Evolutionary conservation across 306 rosid genomes (phyloP).

Genomic region (Trifolium dubium): DNA sequence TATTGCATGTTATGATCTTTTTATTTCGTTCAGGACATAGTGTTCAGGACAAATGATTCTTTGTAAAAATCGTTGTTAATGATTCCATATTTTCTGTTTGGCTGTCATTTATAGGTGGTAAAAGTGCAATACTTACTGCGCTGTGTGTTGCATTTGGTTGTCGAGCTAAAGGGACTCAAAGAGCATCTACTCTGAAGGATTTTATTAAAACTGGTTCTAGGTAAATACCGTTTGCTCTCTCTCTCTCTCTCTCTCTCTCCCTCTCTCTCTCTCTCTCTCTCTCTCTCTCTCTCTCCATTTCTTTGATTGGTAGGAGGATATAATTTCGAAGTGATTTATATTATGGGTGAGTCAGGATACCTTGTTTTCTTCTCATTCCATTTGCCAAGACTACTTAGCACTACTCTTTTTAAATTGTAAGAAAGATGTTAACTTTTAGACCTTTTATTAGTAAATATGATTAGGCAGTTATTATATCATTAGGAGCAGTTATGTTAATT

Average conservation of each 20-base stretch:
- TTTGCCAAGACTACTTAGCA: not conserved
- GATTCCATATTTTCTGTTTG: constrained; percentile 20
- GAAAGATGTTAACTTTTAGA: not conserved
- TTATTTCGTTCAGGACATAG: not conserved
- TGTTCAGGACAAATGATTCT: not conserved
- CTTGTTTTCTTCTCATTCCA: not conserved
- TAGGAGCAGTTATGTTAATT: no score
- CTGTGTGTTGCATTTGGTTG: constrained; percentile 88
- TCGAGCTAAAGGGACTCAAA: constrained; percentile 89
- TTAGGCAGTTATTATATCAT: not conserved
- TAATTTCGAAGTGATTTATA: constrained; percentile 1
- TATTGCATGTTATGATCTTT: not conserved
- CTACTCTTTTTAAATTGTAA: not conserved
- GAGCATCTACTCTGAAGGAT: constrained; percentile 77
- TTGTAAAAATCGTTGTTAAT: constrained; percentile 10
- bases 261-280: not conserved
- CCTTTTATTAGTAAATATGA: not conserved
- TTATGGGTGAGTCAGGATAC: constrained; percentile 2
- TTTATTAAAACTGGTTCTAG: constrained; percentile 84
- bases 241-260: not conserved
- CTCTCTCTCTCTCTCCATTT: no score
- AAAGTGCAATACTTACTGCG: constrained; percentile 88
- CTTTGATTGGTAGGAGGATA: not conserved
- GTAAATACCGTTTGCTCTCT: constrained; percentile 37
- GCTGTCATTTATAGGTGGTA: constrained; percentile 74